phyloP scores from a whole-genome alignment of 768 basidiomycete species.

The Terana coerulea region DNA sequence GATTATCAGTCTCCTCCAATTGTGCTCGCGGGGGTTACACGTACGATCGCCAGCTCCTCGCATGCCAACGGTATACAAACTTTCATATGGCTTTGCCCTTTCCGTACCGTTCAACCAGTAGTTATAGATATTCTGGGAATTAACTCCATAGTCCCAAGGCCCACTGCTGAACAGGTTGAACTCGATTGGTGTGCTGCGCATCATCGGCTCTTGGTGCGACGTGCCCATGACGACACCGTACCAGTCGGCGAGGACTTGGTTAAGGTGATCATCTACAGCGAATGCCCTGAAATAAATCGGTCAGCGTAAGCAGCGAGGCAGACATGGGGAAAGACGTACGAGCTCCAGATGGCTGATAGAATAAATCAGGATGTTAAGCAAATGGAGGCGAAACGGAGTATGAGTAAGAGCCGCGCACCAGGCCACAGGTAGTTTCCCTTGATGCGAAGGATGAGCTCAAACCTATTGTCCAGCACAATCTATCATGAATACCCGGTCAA shows the following conservation, averaged over 20 bases:
- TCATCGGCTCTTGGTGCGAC: constrained; percentile 74
- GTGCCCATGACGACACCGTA: constrained; percentile 74
- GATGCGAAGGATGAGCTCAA: constrained; percentile 61
- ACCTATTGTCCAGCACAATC: constrained; percentile 35
- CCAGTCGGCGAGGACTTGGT: constrained; percentile 58
- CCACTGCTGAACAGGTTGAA: constrained; percentile 56
- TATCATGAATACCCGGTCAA: not conserved
- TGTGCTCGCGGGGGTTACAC: not conserved
- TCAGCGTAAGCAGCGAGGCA: not conserved
- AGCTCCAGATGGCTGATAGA: constrained; percentile 24
- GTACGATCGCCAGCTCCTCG: constrained; percentile 45
- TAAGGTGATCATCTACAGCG: constrained; percentile 53
- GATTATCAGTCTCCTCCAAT: not conserved
- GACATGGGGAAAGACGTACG: constrained; percentile 30
- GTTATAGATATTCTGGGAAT: constrained; percentile 49
- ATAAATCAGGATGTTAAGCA: not conserved
- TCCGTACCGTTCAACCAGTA: constrained; percentile 62
- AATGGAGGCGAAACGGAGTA: not conserved
- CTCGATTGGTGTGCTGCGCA: constrained; percentile 65
- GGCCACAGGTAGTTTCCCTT: constrained; percentile 76
- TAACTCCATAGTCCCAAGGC: constrained; percentile 59
- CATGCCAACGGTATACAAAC: constrained; percentile 67
- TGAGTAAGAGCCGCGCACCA: constrained; percentile 19
- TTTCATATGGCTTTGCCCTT: constrained; percentile 57
- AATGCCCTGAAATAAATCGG: constrained; percentile 36